A percentile compares a stretch with the other conserved stretches of the same genome.
Evolutionary conservation across 2,329 filamentous ascomycete species (phyloP).

Genomic region (Periconia digitata): DNA sequence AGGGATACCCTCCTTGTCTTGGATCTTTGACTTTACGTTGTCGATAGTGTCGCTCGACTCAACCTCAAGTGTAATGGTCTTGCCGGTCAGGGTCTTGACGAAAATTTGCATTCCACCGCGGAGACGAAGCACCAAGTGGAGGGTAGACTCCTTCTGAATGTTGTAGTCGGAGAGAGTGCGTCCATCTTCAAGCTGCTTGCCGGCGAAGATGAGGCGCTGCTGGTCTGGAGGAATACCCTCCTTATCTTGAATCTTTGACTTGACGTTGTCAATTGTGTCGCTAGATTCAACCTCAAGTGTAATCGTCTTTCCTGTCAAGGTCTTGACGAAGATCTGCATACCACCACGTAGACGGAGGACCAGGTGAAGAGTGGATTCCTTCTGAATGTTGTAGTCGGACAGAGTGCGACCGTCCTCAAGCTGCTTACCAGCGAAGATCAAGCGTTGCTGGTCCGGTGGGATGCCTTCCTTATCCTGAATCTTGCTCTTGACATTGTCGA

Average conservation of each 20-base stretch:
- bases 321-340: slow-evolving; percentile 67
- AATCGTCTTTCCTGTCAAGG: slow-evolving; percentile 65
- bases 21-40: slow-evolving; percentile 92
- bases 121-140: slow-evolving; percentile 83
- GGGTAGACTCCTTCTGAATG: slow-evolving; percentile 89
- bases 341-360: slow-evolving; percentile 72
- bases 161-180: slow-evolving; percentile 91
- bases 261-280: slow-evolving; percentile 95
- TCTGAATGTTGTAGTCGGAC: slow-evolving; percentile 60
- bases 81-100: slow-evolving; percentile 67
- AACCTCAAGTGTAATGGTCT: slow-evolving; percentile 92
- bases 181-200: slow-evolving; percentile 94
- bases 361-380: slow-evolving; percentile 69
- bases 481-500: slow-evolving; percentile 45
- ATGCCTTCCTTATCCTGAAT: slow-evolving; percentile 64
- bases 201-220: slow-evolving; percentile 93
- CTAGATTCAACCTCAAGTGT: slow-evolving; percentile 68
- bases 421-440: slow-evolving; percentile 62
- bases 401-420: slow-evolving; percentile 60
- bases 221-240: slow-evolving; percentile 96
- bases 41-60: slow-evolving; percentile 90
- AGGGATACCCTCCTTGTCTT: slow-evolving; percentile 77
- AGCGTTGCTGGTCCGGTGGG: slow-evolving; percentile 59
- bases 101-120: slow-evolving; percentile 73
- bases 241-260: slow-evolving; percentile 97